Percentiles rank a stretch among this genome's conserved stretches.
Evolutionary conservation across 1,284 basidiomycete genomes (phyloP).

Genomic region (Malassezia sympodialis): DNA sequence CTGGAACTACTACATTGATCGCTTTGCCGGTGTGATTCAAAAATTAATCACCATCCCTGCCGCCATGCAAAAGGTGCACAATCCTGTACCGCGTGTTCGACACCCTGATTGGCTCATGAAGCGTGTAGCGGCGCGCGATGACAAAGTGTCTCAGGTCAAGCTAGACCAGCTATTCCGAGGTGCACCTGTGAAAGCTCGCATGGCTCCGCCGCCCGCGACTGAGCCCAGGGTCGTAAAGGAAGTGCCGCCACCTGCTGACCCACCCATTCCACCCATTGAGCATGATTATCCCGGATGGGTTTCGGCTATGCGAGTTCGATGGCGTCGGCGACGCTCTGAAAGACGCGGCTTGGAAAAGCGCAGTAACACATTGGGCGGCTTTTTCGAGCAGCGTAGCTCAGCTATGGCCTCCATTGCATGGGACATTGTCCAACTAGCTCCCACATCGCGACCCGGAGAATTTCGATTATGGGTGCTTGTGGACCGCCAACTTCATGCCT

Average conservation of each 20-base stretch:
- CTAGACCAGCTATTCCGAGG: slow-evolving; percentile 49
- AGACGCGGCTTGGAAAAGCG: slow-evolving; percentile 39
- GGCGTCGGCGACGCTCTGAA: slow-evolving; percentile 59
- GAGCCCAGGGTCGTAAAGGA: not conserved
- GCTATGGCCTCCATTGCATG: slow-evolving; percentile 64
- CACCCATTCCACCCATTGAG: slow-evolving; percentile 37
- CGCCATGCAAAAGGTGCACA: slow-evolving; percentile 91
- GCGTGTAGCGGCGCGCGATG: slow-evolving; percentile 74
- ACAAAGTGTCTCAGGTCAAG: slow-evolving; percentile 97
- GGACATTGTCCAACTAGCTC: slow-evolving; percentile 86
- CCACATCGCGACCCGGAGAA: slow-evolving; percentile 66
- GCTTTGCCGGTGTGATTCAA: slow-evolving; percentile 93
- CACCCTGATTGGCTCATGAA: slow-evolving; percentile 97
- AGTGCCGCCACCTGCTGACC: slow-evolving; percentile 9
- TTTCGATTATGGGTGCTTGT: slow-evolving; percentile 83
- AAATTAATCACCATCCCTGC: slow-evolving; percentile 99
- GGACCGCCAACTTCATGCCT: slow-evolving; percentile 65
- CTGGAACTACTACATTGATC: slow-evolving; percentile 97
- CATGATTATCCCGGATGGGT: slow-evolving; percentile 70
- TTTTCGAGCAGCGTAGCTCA: slow-evolving; percentile 65
- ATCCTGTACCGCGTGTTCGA: slow-evolving; percentile 87
- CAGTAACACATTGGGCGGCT: slow-evolving; percentile 51
- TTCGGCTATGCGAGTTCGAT: slow-evolving; percentile 65
- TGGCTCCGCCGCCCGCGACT: too few relatives aligned
- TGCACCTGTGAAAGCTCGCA: not conserved